Evolutionary conservation across 2,329 filamentous ascomycete species (phyloP).

Genomic region (Fusarium illudens): DNA sequence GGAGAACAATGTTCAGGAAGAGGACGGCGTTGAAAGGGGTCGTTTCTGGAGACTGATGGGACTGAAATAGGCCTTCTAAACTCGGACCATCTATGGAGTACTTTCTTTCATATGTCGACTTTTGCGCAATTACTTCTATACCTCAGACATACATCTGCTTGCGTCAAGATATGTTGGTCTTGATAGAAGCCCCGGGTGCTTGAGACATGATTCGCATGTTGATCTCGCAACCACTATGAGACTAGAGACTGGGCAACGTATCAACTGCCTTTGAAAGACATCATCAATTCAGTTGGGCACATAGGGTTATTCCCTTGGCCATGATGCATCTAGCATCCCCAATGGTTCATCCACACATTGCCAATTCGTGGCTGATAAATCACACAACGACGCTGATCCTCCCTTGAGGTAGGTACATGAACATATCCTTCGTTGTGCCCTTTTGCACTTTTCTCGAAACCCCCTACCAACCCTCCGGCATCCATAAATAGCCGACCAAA

Average conservation of each 20-base stretch:
- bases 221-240: not conserved
- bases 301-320: constrained; percentile 5
- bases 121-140: not conserved
- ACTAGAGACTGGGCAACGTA: not conserved
- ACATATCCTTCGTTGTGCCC: constrained; percentile 30
- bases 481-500: constrained; percentile 14
- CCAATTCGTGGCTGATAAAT: constrained; percentile 18
- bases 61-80: not conserved
- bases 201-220: not conserved
- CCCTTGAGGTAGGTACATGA: constrained; percentile 13
- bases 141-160: not conserved
- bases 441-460: constrained; percentile 8
- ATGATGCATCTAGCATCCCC: constrained; percentile 28
- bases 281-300: constrained; percentile 11
- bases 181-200: no score
- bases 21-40: not conserved
- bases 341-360: constrained; percentile 23
- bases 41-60: not conserved
- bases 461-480: constrained; percentile 1
- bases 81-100: not conserved
- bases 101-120: not conserved
- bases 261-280: not conserved
- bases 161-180: not conserved
- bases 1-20: not conserved
- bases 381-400: constrained; percentile 25